Base-by-base conservation (phyloP, 306 rosid genomes). In the Clitoria ternatea region DNA sequence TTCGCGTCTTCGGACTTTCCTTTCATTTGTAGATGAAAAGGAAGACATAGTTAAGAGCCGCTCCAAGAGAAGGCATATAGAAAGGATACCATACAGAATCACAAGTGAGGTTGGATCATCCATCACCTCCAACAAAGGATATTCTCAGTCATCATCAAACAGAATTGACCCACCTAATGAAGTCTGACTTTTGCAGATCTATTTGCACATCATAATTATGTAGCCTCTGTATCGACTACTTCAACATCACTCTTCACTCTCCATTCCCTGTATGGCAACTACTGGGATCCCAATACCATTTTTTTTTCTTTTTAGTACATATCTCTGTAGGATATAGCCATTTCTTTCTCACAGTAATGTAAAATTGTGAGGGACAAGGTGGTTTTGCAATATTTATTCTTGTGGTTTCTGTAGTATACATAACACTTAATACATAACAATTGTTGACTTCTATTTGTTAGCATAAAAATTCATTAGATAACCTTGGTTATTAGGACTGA, bases 11-110 rank as follows among this genome's bases (percentile, higher is more conserved):
- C 86, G 75, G 55, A 87, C 85, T 20, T 95, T 95, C 66, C 83
- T 95, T 50, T 63, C 96, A 1, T 91, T 95, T 24, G 97, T 32
- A 9, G 94, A 95, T 18, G 86, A 86, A 72, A 95, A 87, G 63
- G 96, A 86, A 72, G 88, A 81, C 5, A 88, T 61, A 3, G 66
- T 69, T 24, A 85, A 79, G 76, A 66, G 63, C 61, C 86, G 87
- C 24, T 83, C 86, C 48, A 87, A 86, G 82, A 76, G 87, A 77
- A 78, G 83, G 73, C 81, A 77, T 52, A 65, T 70, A 77, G 96
- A 86, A 55, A 76, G 36, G 44, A 57, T 72, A 24, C 89, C 95
- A 7, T 79, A 72, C 55, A 75, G 84, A 68, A 79, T 85, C 45
- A 39, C 18, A 4, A 66, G 79, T 20, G 90, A 76, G 27, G 84